Evolutionary conservation across 108 stramenopile genomes (phyloP).

Genomic region (Stephanodiscus triporus): DNA sequence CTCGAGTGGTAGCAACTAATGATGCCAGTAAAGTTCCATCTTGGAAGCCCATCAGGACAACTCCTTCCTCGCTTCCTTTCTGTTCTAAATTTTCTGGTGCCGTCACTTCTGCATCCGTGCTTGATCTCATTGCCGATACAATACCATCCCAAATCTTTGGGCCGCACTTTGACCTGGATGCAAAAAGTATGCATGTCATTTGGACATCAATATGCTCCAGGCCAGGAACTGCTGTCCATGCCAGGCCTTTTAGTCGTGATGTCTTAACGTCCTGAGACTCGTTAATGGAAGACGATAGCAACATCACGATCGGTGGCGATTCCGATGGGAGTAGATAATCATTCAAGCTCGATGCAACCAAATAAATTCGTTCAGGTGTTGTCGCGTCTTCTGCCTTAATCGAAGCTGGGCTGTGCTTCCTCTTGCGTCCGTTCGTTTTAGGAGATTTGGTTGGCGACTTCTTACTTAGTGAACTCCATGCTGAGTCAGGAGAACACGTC

Average conservation of each 20-base stretch:
- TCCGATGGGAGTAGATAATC: slow-evolving; percentile 23
- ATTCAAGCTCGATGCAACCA: slow-evolving; percentile 43
- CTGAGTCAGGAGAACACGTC: not conserved
- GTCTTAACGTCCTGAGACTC: not conserved
- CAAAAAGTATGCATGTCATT: slow-evolving; percentile 37
- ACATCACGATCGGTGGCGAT: slow-evolving; percentile 36
- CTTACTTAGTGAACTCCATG: not conserved
- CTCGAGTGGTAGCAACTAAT: slow-evolving; percentile 14
- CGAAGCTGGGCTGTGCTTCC: slow-evolving; percentile 24
- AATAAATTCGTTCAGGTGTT: slow-evolving; percentile 13
- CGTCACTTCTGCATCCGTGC: not conserved
- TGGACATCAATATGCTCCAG: slow-evolving; percentile 27
- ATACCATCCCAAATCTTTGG: slow-evolving; percentile 20
- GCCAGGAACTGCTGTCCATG: slow-evolving; percentile 30
- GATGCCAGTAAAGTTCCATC: slow-evolving; percentile 35
- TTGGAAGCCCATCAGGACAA: slow-evolving; percentile 45
- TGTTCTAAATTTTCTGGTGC: not conserved
- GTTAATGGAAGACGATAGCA: slow-evolving; percentile 7
- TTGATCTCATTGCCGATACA: slow-evolving; percentile 9
- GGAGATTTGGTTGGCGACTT: slow-evolving; percentile 6
- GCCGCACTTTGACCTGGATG: slow-evolving; percentile 25
- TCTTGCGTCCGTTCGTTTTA: slow-evolving; percentile 29
- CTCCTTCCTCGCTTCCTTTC: slow-evolving; percentile 28
- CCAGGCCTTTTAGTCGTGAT: not conserved
- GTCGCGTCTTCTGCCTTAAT: not conserved